Evolutionary conservation across 768 basidiomycete species (phyloP), one percentile per base, ranked within the genome.

Genomic region (Cytidiella melzeri): DNA sequence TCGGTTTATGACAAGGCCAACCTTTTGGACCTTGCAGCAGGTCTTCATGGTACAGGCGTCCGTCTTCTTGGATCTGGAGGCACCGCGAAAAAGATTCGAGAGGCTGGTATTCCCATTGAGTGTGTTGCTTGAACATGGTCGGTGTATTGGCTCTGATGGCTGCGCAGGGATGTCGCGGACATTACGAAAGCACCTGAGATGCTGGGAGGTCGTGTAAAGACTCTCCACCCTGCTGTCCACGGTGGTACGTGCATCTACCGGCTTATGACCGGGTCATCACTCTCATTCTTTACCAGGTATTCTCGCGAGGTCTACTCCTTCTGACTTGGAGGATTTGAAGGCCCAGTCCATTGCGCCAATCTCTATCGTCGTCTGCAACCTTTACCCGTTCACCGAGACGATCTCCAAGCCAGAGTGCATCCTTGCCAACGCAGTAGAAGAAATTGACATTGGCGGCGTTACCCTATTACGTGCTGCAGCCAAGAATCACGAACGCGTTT

Each of bases 151-250:
- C 15, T 34, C 46, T 38, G 23, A 11, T 18, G 25, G 38, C 12
- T 10, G 20, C 24, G 20, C 57, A 99, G 96, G 55, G 96, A 99
- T 78, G 93, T 99, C 47, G 90, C 95, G 4, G 87, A 91, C 63
- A 87, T 98, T 68, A 98, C 96, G 43, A 95, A 94, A 61, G 93
- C 93, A 0, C 95, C 96, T 4, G 96, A 99, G 68, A 98, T 99
- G 94, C 79, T 99, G 3, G 95, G 96, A 46, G 96, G 96, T 21
- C 77, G 96, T 58, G 96, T 98, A 49, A 98, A 99, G 73, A 99
- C 96, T 2, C 81, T 99, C 9, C 96, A 99, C 61, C 96, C 96
- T 41, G 93, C 88, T 11, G 92, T 99, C 18, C 96, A 99, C 60
- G 96, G 96, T 64, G 96, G 94, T 93, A 58, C 37, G 70, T 62